phyloP scores from a whole-genome alignment of 163 green algal species.

The Coccomyxa subellipsoidea region DNA sequence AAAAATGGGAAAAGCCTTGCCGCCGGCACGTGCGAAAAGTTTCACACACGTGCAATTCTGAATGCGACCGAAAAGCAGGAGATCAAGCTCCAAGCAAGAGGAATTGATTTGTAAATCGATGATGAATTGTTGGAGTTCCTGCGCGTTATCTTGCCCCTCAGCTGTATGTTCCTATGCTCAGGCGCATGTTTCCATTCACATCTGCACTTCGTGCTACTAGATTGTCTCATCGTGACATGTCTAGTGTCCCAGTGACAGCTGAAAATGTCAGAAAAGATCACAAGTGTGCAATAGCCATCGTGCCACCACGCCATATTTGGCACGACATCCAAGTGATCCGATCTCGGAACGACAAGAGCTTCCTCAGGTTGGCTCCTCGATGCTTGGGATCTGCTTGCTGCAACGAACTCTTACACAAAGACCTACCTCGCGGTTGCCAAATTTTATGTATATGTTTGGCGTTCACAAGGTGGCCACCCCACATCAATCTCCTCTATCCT shows the following conservation, averaged over 20 bases:
- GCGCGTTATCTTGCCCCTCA: no score
- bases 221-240: background rate
- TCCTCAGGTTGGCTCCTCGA: background rate
- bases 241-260: background rate
- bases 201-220: background rate
- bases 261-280: conserved; percentile 10
- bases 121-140: no score
- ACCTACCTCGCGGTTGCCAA: no score
- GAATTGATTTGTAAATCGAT: no score
- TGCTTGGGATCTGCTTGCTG: background rate
- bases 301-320: conserved; percentile 31
- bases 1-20: background rate
- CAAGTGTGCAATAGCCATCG: conserved; percentile 43
- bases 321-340: conserved; percentile 39
- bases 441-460: no score
- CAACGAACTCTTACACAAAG: no score
- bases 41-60: background rate
- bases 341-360: conserved; percentile 53
- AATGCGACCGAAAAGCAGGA: no score
- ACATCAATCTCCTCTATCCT: conserved; percentile 69
- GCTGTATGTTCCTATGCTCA: background rate
- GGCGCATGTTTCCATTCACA: background rate
- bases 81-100: no score
- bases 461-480: conserved; percentile 51
- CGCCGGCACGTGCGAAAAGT: background rate